A percentile compares a stretch with the other conserved stretches of the same genome.
These are phyloP conservation scores for Fusarium verticillioides DNA, from an alignment of 2,329 filamentous ascomycete species.

Conservation along the genomic window DNA sequence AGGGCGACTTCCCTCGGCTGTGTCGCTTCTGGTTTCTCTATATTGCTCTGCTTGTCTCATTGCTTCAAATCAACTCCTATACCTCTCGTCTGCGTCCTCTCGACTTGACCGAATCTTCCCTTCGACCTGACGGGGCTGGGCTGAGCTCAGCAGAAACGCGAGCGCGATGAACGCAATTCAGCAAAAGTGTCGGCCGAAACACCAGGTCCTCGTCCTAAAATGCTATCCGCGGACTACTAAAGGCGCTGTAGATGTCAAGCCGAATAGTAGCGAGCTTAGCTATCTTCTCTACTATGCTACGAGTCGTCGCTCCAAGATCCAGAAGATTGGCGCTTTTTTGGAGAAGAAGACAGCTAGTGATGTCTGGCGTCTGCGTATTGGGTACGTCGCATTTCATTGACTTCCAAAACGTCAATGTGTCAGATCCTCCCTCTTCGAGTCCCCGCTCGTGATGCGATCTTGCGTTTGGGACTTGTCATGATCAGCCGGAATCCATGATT, in stretches of 20 bases:
- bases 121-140: slow-evolving; percentile 28
- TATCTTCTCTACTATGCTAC: slow-evolving; percentile 97
- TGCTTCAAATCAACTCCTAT: neutral
- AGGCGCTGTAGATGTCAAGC: slow-evolving; percentile 90
- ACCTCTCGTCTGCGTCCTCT: neutral
- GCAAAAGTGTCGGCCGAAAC: slow-evolving; percentile 85
- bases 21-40: slow-evolving; percentile 10
- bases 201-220: slow-evolving; percentile 95
- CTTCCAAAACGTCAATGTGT: slow-evolving; percentile 23
- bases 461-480: neutral
- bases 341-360: slow-evolving; percentile 94
- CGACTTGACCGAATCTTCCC: neutral
- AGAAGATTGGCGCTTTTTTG: slow-evolving; percentile 94
- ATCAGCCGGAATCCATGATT: neutral
- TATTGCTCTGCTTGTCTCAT: neutral
- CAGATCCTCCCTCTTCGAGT: slow-evolving; percentile 7
- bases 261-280: slow-evolving; percentile 95
- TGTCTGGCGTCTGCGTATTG: slow-evolving; percentile 88
- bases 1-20: slow-evolving; percentile 31
- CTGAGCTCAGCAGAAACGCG: slow-evolving; percentile 32
- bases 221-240: slow-evolving; percentile 96
- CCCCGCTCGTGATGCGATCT: neutral
- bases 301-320: slow-evolving; percentile 92
- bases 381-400: slow-evolving; percentile 63
- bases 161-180: slow-evolving; percentile 70